These are phyloP conservation scores for Wickerhamomyces canadensis DNA, from an alignment of 805 yeast species.

Conservation along the genomic window DNA sequence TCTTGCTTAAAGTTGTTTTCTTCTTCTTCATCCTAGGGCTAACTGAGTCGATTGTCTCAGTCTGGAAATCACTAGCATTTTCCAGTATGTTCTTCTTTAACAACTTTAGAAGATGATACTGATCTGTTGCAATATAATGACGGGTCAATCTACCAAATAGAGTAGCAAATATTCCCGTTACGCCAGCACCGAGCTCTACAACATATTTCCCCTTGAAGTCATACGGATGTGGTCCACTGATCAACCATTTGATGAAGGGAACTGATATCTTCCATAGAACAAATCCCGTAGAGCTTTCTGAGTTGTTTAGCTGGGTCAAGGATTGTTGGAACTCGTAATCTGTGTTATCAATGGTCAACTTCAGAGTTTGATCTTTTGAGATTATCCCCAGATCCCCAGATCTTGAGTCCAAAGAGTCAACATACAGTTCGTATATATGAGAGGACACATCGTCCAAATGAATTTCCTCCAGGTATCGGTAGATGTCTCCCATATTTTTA, in stretches of 20 bases:
- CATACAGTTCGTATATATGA: slow-evolving; percentile 18
- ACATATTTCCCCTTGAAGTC: slow-evolving; percentile 24
- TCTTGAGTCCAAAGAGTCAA: slow-evolving; percentile 2
- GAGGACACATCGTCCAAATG: slow-evolving; percentile 9
- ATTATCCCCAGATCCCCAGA: slow-evolving; percentile 22
- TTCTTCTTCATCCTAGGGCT: slow-evolving; percentile 3
- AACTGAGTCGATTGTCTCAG: slow-evolving; percentile 22
- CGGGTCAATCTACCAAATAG: slow-evolving; percentile 29
- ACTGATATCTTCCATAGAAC: slow-evolving; percentile 54
- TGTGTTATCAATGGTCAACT: slow-evolving; percentile 9
- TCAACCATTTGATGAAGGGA: slow-evolving; percentile 48
- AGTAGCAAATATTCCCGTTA: slow-evolving; percentile 45
- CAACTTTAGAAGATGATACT: slow-evolving; percentile 45
- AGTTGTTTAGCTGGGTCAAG: slow-evolving; percentile 23
- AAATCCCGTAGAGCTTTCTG: slow-evolving; percentile 53
- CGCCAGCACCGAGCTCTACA: slow-evolving; percentile 61
- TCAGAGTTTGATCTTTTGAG: slow-evolving; percentile 21
- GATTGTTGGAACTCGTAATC: slow-evolving; percentile 29
- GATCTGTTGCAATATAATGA: slow-evolving; percentile 53
- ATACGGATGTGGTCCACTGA: slow-evolving; percentile 11
- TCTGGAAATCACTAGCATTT: slow-evolving; percentile 28
- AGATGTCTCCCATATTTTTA: neutral
- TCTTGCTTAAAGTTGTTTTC: slow-evolving; percentile 2
- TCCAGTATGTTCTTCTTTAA: slow-evolving; percentile 38
- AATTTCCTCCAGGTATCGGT: slow-evolving; percentile 9